phyloP scores from a whole-genome alignment of 2,329 filamentous ascomycete species.

The Venturia carpophila region DNA sequence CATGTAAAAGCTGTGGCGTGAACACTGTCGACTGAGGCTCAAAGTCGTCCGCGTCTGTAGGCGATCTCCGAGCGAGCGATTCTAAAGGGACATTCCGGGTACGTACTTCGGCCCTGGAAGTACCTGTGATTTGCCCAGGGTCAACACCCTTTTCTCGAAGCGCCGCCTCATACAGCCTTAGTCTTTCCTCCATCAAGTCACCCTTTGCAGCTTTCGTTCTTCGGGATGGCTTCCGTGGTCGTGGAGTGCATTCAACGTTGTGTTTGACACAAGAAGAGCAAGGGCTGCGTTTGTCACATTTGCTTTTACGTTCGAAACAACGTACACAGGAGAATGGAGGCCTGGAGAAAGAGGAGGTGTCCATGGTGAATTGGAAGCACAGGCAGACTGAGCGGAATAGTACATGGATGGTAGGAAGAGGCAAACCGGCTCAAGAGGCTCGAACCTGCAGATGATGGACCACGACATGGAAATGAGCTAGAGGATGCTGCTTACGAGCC shows the following conservation, averaged over 20 bases:
- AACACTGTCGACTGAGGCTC: neutral
- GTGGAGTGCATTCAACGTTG: conserved; percentile 19
- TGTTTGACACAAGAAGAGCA: conserved; percentile 25
- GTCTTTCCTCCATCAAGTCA: neutral
- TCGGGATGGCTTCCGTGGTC: conserved; percentile 5
- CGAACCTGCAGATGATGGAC: neutral
- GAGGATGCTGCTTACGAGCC: neutral
- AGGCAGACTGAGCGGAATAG: neutral
- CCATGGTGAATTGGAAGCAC: neutral
- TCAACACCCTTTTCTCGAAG: conserved; percentile 4
- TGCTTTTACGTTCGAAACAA: conserved; percentile 28
- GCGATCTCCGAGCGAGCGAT: neutral
- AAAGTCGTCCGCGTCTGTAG: neutral
- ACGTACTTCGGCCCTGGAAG: neutral
- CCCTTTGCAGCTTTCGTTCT: neutral
- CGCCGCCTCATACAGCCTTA: conserved; percentile 3
- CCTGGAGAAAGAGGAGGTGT: conserved; percentile 11
- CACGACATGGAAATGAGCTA: neutral
- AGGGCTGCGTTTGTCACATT: conserved; percentile 26
- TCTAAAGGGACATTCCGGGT: neutral
- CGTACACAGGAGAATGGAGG: conserved; percentile 28
- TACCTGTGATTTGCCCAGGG: neutral
- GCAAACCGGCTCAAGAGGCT: neutral
- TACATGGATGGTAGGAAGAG: neutral
- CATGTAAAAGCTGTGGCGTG: neutral